A percentile compares a stretch with the other conserved stretches of the same genome.
These are phyloP conservation scores for Naumovozyma castellii DNA, from an alignment of 805 yeast genomes.

Conservation along the genomic window DNA sequence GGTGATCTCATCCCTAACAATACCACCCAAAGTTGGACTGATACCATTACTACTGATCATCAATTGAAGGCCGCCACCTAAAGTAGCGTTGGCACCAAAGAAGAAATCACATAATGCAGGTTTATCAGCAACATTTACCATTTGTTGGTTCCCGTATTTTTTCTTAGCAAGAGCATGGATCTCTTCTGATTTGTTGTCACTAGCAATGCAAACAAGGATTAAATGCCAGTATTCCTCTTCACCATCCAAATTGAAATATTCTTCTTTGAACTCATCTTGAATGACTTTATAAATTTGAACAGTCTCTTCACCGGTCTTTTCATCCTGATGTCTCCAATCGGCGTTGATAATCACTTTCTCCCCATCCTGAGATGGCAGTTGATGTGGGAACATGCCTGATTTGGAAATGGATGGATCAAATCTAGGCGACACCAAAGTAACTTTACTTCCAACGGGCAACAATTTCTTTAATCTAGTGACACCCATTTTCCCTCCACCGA, in stretches of 20 bases:
- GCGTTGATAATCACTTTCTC: constrained; percentile 2
- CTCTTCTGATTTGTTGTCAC: constrained; percentile 14
- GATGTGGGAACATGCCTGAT: background rate
- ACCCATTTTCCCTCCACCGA: constrained; percentile 31
- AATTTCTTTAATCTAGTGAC: constrained; percentile 25
- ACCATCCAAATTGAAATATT: constrained; percentile 12
- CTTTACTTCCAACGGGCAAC: constrained; percentile 25
- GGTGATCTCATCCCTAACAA: constrained; percentile 23
- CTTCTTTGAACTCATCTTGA: constrained; percentile 8
- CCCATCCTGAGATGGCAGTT: background rate
- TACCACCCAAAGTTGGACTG: constrained; percentile 27
- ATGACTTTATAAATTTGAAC: constrained; percentile 13
- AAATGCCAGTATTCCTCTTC: constrained; percentile 18
- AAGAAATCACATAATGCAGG: constrained; percentile 29
- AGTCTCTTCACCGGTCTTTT: background rate
- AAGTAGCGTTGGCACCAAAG: constrained; percentile 27
- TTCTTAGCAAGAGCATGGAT: constrained; percentile 17
- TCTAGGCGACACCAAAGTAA: constrained; percentile 24
- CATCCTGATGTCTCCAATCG: constrained; percentile 9
- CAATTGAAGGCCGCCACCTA: constrained; percentile 10
- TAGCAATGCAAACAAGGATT: constrained; percentile 26
- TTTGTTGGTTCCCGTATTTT: constrained; percentile 20
- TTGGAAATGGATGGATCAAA: constrained; percentile 11
- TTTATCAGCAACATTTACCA: constrained; percentile 30
- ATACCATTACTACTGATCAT: constrained; percentile 27